Conservation (phyloP, 495 filamentous ascomycete species). For the Penicillium robsamsonii region DNA sequence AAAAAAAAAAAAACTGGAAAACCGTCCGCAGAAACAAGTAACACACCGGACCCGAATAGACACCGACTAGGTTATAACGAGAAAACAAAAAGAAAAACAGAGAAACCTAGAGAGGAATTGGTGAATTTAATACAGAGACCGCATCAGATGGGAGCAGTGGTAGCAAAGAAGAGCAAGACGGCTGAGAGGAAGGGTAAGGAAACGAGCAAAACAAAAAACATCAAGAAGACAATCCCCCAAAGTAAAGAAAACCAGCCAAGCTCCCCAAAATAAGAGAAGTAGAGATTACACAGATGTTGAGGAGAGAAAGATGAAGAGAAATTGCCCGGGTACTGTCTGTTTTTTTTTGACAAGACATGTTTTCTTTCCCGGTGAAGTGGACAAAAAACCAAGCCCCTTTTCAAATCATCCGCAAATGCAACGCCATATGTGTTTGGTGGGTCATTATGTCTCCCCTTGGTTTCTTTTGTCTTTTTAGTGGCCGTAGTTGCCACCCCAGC, state of each 20-base stretch:
- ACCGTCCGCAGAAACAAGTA: constrained; percentile 23
- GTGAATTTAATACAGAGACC: constrained; percentile 37
- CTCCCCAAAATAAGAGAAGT: constrained; percentile 41
- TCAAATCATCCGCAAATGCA: constrained; percentile 38
- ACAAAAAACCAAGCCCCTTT: constrained; percentile 28
- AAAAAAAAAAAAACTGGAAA: constrained; percentile 18
- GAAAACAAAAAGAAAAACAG: constrained; percentile 21
- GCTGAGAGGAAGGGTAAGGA: constrained; percentile 20
- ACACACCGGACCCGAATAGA: constrained; percentile 30
- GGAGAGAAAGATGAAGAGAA: constrained; percentile 32
- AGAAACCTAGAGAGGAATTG: constrained; percentile 38
- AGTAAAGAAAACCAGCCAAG: constrained; percentile 40
- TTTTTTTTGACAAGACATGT: constrained; percentile 19
- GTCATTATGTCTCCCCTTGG: constrained; percentile 13
- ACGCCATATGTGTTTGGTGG: constrained; percentile 36
- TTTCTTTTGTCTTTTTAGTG: constrained; percentile 14
- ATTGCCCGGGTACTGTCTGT: constrained; percentile 25
- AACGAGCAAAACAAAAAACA: constrained; percentile 20
- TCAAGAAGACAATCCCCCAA: constrained; percentile 22
- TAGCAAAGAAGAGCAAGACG: constrained; percentile 26
- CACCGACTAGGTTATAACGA: constrained; percentile 23
- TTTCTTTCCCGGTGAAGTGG: constrained; percentile 13
- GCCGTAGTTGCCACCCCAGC: constrained; percentile 19
- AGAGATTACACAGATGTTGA: constrained; percentile 48
- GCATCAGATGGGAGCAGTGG: constrained; percentile 27